Conservation (phyloP, 2,329 filamentous ascomycete species). For the Zymoseptoria passerinii region DNA sequence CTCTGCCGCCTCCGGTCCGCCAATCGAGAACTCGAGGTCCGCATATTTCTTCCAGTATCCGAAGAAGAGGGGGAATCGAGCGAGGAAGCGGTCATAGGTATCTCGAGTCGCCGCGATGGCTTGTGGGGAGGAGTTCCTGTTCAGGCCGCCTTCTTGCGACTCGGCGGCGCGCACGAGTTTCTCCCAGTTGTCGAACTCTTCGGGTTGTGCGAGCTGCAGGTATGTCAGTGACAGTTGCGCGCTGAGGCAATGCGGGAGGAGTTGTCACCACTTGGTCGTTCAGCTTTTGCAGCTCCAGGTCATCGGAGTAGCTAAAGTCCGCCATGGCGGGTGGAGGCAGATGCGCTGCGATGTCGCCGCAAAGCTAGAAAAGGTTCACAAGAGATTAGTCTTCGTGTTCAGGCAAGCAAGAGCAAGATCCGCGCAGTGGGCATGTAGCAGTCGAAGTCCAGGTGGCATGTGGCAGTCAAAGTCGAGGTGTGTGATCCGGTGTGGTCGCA, state of each 20-base stretch:
- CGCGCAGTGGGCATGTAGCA: background rate
- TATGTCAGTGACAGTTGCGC: background rate
- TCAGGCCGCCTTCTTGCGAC: constrained; percentile 81
- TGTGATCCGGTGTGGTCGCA: background rate
- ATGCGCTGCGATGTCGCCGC: background rate
- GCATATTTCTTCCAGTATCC: constrained; percentile 99
- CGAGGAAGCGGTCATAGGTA: constrained; percentile 84
- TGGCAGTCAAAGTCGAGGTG: background rate
- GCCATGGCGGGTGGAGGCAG: constrained; percentile 17
- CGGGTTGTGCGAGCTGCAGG: constrained; percentile 57
- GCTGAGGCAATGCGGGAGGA: background rate
- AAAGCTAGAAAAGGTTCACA: background rate
- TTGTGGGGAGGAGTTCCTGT: constrained; percentile 91
- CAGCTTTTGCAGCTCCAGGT: constrained; percentile 25
- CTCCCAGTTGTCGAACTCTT: constrained; percentile 94
- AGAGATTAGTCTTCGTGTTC: background rate
- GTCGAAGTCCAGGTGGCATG: no score
- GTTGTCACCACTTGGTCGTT: constrained; percentile 24
- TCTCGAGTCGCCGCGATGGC: constrained; percentile 80
- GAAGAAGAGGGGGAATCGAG: constrained; percentile 91
- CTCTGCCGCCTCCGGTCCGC: constrained; percentile 91
- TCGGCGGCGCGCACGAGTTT: constrained; percentile 79
- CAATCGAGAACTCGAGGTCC: constrained; percentile 93
- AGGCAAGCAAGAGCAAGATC: background rate
- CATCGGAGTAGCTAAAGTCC: constrained; percentile 27